These are phyloP conservation scores for Rhypophila decipiens DNA, from an alignment of 495 filamentous ascomycete species.

Conservation along the genomic window DNA sequence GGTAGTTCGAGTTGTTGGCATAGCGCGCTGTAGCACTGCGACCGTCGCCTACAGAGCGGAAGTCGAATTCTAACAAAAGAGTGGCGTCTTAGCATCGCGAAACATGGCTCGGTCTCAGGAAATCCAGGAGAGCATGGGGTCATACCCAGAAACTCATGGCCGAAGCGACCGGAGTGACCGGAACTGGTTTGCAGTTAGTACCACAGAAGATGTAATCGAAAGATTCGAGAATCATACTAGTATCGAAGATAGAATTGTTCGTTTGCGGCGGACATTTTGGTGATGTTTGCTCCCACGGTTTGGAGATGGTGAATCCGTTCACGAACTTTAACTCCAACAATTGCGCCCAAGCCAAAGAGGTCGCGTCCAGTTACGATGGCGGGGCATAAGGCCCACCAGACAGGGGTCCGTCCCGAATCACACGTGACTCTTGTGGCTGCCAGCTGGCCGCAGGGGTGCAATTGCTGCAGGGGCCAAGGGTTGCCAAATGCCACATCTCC, in stretches of 20 bases:
- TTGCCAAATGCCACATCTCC: conserved; percentile 33
- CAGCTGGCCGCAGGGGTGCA: conserved; percentile 14
- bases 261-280: conserved; percentile 30
- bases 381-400: conserved; percentile 20
- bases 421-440: conserved; percentile 16
- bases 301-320: conserved; percentile 7
- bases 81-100: conserved; percentile 3
- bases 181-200: conserved; percentile 56
- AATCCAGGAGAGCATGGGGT: conserved; percentile 3
- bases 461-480: conserved; percentile 1
- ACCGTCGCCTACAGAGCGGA: conserved; percentile 89
- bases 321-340: not conserved
- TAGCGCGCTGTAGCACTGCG: conserved; percentile 91
- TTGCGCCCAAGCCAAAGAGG: not conserved
- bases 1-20: conserved; percentile 99
- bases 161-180: conserved; percentile 94
- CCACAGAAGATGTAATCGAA: not conserved
- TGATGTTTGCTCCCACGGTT: conserved; percentile 17
- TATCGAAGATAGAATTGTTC: conserved; percentile 96
- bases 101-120: conserved; percentile 1
- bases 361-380: conserved; percentile 8
- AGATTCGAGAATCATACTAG: conserved; percentile 58
- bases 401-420: not conserved
- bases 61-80: conserved; percentile 76
- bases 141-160: conserved; percentile 95